phyloP scores from a whole-genome alignment of 2,329 filamentous ascomycete genomes.

The Nemania sp. region DNA sequence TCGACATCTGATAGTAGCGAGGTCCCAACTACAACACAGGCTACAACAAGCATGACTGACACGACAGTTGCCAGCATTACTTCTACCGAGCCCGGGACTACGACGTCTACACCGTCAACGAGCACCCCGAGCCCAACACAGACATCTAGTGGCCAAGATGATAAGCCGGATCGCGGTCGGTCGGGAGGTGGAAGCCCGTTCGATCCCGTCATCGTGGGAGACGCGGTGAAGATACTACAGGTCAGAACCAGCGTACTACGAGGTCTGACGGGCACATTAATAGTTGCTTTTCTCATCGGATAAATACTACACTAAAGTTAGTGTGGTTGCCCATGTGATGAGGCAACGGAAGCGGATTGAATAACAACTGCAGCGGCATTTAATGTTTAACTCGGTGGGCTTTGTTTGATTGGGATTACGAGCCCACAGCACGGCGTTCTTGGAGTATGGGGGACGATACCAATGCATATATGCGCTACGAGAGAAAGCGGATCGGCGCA shows the following conservation, averaged over 20 bases:
- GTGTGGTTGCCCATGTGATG: no score
- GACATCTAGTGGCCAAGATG: not conserved
- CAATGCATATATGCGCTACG: slow-evolving; percentile 19
- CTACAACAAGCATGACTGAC: slow-evolving; percentile 8
- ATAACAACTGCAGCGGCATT: no score
- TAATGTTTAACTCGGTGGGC: slow-evolving; percentile 13
- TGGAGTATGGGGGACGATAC: slow-evolving; percentile 25
- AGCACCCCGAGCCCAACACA: slow-evolving; percentile 7
- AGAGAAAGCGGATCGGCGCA: slow-evolving; percentile 3
- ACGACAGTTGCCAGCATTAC: slow-evolving; percentile 2
- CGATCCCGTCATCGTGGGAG: slow-evolving; percentile 19
- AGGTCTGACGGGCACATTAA: slow-evolving; percentile 9
- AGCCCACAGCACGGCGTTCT: slow-evolving; percentile 22
- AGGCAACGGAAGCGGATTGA: no score
- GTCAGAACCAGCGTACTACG: not conserved
- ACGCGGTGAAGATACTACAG: slow-evolving; percentile 5
- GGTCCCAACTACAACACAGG: slow-evolving; percentile 2
- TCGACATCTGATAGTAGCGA: not conserved
- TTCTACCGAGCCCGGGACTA: slow-evolving; percentile 1
- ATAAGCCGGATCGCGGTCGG: slow-evolving; percentile 9
- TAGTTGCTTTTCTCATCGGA: slow-evolving; percentile 5
- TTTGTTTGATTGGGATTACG: not conserved
- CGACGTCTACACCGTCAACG: not conserved
- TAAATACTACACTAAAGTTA: not conserved
- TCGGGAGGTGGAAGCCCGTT: slow-evolving; percentile 34